These are phyloP conservation scores for Dendrocalamus sinicus DNA, from an alignment of 176 grass and related monocot species.

Conservation along the genomic window DNA sequence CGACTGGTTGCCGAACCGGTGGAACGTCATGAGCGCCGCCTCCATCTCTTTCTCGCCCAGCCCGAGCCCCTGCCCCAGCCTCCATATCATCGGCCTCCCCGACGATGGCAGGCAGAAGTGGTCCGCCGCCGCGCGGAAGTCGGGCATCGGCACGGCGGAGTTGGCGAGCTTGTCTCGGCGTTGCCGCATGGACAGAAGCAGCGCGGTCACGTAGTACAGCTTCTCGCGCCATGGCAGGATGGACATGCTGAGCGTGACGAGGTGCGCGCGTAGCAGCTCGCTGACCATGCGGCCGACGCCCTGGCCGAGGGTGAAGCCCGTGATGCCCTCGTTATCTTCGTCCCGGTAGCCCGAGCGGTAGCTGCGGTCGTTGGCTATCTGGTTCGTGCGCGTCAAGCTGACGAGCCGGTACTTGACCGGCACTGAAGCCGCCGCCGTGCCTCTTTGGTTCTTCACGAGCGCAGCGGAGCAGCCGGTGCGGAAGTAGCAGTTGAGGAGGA, in stretches of 20 bases:
- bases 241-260: conserved; percentile 44
- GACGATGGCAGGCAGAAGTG: conserved; percentile 80
- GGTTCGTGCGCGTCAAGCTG: conserved; percentile 63
- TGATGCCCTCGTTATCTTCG: conserved; percentile 75
- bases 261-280: conserved; percentile 60
- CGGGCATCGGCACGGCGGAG: conserved; percentile 26
- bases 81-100: conserved; percentile 62
- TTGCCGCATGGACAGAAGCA: background rate
- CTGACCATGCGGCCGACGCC: conserved; percentile 52
- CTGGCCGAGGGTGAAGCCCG: conserved; percentile 68
- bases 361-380: conserved; percentile 52
- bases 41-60: conserved; percentile 59
- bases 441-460: conserved; percentile 47
- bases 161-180: background rate
- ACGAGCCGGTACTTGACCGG: conserved; percentile 60
- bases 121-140: conserved; percentile 54
- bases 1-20: conserved; percentile 90
- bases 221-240: conserved; percentile 75
- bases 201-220: conserved; percentile 25
- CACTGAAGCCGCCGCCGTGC: background rate
- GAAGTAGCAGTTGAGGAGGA: conserved; percentile 82
- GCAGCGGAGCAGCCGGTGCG: conserved; percentile 72
- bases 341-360: conserved; percentile 60
- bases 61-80: conserved; percentile 63
- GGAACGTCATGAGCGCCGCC: conserved; percentile 73